These are phyloP conservation scores for Colletotrichum spinosum DNA, from an alignment of 2,329 filamentous ascomycete genomes.

Conservation along the genomic window DNA sequence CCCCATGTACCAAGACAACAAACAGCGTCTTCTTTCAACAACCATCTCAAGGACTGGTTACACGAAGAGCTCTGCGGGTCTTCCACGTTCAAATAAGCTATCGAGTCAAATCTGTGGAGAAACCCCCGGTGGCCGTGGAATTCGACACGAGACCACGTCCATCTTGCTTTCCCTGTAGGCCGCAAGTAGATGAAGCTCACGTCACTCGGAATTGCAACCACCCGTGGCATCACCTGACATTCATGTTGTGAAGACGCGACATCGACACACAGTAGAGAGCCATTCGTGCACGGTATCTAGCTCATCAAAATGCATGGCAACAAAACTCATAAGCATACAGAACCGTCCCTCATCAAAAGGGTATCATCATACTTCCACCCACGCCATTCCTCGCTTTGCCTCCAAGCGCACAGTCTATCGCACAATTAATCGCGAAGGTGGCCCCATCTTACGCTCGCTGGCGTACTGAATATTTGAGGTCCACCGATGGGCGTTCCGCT, in stretches of 20 bases:
- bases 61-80: background rate
- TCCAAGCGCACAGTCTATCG: background rate
- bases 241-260: too few relatives aligned
- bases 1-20: constrained; percentile 30
- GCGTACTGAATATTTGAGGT: constrained; percentile 52
- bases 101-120: constrained; percentile 19
- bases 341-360: constrained; percentile 14
- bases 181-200: background rate
- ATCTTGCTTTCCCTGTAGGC: too few relatives aligned
- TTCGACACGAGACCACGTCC: background rate
- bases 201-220: too few relatives aligned
- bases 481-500: constrained; percentile 48
- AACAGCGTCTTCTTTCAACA: constrained; percentile 11
- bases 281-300: background rate
- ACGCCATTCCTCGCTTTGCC: too few relatives aligned
- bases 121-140: background rate
- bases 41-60: constrained; percentile 5
- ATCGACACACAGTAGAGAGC: too few relatives aligned
- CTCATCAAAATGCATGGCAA: constrained; percentile 2
- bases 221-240: too few relatives aligned
- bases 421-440: constrained; percentile 55
- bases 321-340: constrained; percentile 16
- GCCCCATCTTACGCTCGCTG: constrained; percentile 55
- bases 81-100: constrained; percentile 2
- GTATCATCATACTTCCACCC: constrained; percentile 18